Evolutionary conservation across 192 early-diverging fungal species (phyloP).

Genomic region (Backusella psychrophila): DNA sequence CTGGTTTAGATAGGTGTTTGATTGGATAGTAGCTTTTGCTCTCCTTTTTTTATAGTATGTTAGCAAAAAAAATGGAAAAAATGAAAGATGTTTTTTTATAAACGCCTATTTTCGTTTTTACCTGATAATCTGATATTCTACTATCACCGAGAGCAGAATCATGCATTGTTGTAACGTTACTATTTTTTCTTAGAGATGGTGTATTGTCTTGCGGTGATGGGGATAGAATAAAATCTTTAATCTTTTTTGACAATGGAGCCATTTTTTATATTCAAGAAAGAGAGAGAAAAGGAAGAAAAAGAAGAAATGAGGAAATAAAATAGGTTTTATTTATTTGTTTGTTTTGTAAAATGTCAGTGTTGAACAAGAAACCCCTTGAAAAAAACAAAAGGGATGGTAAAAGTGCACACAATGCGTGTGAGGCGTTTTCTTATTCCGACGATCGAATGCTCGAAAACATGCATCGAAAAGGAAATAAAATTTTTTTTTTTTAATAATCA

Average conservation of each 20-base stretch:
- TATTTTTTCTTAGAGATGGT: neutral
- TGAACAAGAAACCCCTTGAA: conserved; percentile 2
- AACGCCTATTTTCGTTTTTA: neutral
- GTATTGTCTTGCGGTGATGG: neutral
- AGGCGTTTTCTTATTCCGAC: conserved; percentile 5
- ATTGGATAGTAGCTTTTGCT: neutral
- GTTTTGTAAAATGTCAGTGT: neutral
- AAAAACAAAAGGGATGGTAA: neutral
- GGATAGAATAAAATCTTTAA: neutral
- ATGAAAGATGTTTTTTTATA: neutral
- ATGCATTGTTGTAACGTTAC: neutral
- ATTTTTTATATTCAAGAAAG: neutral
- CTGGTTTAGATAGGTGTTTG: neutral
- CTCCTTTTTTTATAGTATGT: neutral
- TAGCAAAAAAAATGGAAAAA: neutral
- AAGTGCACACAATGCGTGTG: neutral
- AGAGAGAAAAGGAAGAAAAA: neutral
- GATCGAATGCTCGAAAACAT: neutral
- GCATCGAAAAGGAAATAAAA: neutral
- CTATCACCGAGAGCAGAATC: conserved; percentile 4
- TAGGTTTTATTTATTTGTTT: neutral
- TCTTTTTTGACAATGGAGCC: neutral
- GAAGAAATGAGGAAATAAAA: neutral
- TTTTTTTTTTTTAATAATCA: neutral
- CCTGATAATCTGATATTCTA: neutral